Evolutionary conservation across 2,329 filamentous ascomycete genomes (phyloP), one percentile per base, ranked within the genome.

Genomic region (Fusarium agapanthi): DNA sequence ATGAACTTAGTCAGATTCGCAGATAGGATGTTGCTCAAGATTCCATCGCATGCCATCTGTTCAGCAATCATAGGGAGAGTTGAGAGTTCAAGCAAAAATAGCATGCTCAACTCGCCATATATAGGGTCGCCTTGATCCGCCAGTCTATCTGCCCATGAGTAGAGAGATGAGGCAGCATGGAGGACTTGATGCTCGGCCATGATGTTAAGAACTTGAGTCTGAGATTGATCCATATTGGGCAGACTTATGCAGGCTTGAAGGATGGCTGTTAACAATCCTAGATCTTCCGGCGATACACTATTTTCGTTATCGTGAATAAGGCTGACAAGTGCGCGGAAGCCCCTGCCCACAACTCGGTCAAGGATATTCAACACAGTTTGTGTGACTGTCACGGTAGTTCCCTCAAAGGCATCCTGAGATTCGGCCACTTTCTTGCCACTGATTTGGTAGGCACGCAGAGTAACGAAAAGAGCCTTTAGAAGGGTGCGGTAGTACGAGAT

Each of bases 61-160:
- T 98, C 95, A 6, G 96, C 95, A 57, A 98, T 87, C 24, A 89
- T 83, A 1, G 93, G 92, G 20, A 98, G 87, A 20, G 90, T 91
- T 3, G 95, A 97, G 18, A 99, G 88, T 74, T 97, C 93, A 28
- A 97, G 89, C 20, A 99, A 87, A 81, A 98, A 97, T 32, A 95
- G 87, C 44, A 97, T 88, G 76, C 93, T 93, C n/a, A 98, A 88
- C 79, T 98, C 95, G 72, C 95, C 96, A 80, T 98, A 98, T 35
- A 98, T 86, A 1, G 96, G 95, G 79, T 98, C 95, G 34, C 91
- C 90, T 63, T 92, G 88, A 40, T 92, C 88, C 1, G 92, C 89
- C 30, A 98, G 87, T 73, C 92, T 90, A 80, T 98, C 95, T 8
- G 95, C 90, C 96, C 96, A 99, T 0, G 95, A 97, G 82, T 95